These are phyloP conservation scores for Theileria luwenshuni DNA, from an alignment of 169 alveolate species.

Conservation along the genomic window DNA sequence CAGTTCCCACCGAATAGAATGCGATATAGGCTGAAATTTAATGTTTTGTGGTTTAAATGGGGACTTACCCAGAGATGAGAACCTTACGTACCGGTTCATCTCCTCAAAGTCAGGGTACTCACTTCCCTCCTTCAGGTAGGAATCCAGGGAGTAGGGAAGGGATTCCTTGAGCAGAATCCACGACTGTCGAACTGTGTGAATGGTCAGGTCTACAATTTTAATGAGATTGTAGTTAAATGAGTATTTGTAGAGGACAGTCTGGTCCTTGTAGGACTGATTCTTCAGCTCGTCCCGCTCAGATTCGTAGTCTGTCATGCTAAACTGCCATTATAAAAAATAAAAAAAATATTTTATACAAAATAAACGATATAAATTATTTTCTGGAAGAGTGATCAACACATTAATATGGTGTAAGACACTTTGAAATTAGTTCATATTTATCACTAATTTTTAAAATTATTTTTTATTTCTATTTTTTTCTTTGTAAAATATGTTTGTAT, in stretches of 20 bases:
- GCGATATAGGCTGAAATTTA: conserved; percentile 38
- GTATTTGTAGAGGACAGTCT: conserved; percentile 2
- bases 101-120: conserved; percentile 39
- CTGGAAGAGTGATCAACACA: no score
- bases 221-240: conserved; percentile 13
- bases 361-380: not conserved
- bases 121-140: conserved; percentile 28
- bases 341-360: not conserved
- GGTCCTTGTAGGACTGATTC: conserved; percentile 3
- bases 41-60: not conserved
- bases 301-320: conserved; percentile 14
- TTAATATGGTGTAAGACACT: not conserved
- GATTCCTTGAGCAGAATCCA: conserved; percentile 45
- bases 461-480: not conserved
- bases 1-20: conserved; percentile 41
- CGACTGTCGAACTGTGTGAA: conserved; percentile 54
- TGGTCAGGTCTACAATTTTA: conserved; percentile 48
- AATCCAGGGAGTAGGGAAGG: conserved; percentile 20
- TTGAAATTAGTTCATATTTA: not conserved
- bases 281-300: not conserved
- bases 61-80: conserved; percentile 37
- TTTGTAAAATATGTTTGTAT: not conserved
- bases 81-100: conserved; percentile 25
- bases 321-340: conserved; percentile 4
- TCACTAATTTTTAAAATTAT: no score